Evolutionary conservation across 2,329 filamentous ascomycete species (phyloP).

Genomic region (Parafenestella ontariensis): DNA sequence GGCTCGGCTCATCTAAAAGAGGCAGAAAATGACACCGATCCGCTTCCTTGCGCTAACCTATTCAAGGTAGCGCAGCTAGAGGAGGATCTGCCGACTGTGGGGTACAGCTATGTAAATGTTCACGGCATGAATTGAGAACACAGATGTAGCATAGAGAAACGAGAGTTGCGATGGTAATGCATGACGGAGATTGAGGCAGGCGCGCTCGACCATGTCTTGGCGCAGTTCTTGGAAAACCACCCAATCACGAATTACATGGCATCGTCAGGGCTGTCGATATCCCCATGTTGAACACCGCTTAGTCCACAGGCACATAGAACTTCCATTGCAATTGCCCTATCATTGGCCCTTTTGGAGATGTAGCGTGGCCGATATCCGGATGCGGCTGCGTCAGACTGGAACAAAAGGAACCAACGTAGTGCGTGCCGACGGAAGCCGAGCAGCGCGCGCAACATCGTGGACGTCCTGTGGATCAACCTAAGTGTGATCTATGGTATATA

Average conservation of each 20-base stretch:
- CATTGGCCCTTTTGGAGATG: background rate
- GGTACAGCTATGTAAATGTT: conserved; percentile 10
- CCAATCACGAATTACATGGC: background rate
- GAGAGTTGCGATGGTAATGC: too few relatives aligned
- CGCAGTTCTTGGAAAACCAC: too few relatives aligned
- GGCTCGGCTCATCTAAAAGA: conserved; percentile 20
- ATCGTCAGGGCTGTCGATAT: background rate
- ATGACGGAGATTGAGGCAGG: too few relatives aligned
- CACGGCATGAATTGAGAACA: background rate
- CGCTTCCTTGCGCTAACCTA: background rate
- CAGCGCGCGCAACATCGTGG: conserved; percentile 23
- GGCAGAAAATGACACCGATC: conserved; percentile 6
- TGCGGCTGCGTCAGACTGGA: conserved; percentile 24
- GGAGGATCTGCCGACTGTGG: conserved; percentile 13
- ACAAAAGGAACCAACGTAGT: conserved; percentile 15
- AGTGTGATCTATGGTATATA: conserved; percentile 30
- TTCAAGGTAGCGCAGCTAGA: background rate
- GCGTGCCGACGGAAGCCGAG: conserved; percentile 41
- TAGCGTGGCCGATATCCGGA: conserved; percentile 7
- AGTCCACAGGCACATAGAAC: background rate
- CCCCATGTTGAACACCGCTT: background rate
- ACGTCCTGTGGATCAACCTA: conserved; percentile 12
- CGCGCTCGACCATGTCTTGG: too few relatives aligned
- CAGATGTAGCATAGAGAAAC: background rate
- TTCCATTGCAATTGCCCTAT: conserved; percentile 18